Percentiles rank a stretch among this genome's conserved stretches.
Evolutionary conservation across 345 rosid genomes (phyloP).

Genomic region (Cochlearia excelsa): DNA sequence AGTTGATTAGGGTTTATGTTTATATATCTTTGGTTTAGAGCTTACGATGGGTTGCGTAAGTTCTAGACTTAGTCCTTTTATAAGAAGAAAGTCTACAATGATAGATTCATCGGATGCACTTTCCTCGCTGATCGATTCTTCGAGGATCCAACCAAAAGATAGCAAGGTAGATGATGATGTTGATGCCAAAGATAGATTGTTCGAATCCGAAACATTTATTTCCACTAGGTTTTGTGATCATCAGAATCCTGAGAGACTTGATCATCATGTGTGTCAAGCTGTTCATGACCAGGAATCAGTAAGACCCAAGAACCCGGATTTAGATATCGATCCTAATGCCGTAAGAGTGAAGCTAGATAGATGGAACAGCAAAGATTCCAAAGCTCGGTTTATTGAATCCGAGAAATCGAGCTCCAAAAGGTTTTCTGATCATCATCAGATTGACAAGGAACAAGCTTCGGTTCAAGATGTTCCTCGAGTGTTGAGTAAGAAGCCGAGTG

Average conservation of each 20-base stretch:
- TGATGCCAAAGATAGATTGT: conserved; percentile 19
- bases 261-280: conserved; percentile 11
- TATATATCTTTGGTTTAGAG: conserved; percentile 10
- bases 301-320: not conserved
- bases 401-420: conserved; percentile 43
- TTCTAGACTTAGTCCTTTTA: conserved; percentile 47
- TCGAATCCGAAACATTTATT: conserved; percentile 19
- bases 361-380: conserved; percentile 53
- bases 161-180: not conserved
- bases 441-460: conserved; percentile 37
- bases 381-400: conserved; percentile 49
- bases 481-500: conserved; percentile 1
- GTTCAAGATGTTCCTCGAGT: conserved; percentile 17
- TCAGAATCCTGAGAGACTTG: conserved; percentile 15
- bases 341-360: conserved; percentile 10
- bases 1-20: conserved; percentile 2
- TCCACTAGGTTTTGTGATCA: conserved; percentile 20
- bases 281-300: conserved; percentile 15
- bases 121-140: conserved; percentile 51
- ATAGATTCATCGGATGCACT: conserved; percentile 51
- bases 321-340: not conserved
- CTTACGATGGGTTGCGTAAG: conserved; percentile 70
- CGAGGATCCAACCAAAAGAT: conserved; percentile 37
- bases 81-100: conserved; percentile 36
- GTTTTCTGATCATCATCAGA: conserved; percentile 48